These are phyloP conservation scores for Phyllostachys edulis DNA, from an alignment of 176 grass and related monocot genomes.

Conservation along the genomic window DNA sequence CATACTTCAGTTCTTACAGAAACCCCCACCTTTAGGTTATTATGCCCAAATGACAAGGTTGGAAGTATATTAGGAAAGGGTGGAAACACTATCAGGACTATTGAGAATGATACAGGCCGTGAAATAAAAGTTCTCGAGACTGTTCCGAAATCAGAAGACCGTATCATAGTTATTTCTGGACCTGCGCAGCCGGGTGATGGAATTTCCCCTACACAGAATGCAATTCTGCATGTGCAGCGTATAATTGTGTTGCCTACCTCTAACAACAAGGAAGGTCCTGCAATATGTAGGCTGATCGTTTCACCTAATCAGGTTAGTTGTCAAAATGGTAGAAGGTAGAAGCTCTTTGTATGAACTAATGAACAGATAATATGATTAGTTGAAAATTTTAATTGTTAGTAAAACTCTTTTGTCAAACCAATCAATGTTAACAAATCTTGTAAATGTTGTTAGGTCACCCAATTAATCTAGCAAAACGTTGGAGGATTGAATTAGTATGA, in stretches of 20 bases:
- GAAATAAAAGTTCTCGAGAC: slow-evolving; percentile 91
- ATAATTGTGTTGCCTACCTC: slow-evolving; percentile 48
- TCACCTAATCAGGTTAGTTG: slow-evolving; percentile 81
- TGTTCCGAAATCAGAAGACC: slow-evolving; percentile 63
- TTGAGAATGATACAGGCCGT: slow-evolving; percentile 88
- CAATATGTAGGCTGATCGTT: slow-evolving; percentile 61
- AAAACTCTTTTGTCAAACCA: too few relatives aligned
- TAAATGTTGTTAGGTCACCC: too few relatives aligned
- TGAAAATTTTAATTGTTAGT: too few relatives aligned
- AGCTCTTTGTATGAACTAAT: too few relatives aligned
- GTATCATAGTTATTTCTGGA: slow-evolving; percentile 73
- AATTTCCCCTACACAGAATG: slow-evolving; percentile 86
- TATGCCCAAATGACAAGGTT: slow-evolving; percentile 81
- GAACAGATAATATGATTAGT: too few relatives aligned
- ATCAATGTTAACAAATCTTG: too few relatives aligned
- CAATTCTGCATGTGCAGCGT: slow-evolving; percentile 78
- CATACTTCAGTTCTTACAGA: slow-evolving; percentile 52
- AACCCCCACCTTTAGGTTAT: slow-evolving; percentile 60
- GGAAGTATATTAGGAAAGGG: slow-evolving; percentile 86
- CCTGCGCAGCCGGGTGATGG: slow-evolving; percentile 72
- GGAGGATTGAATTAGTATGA: too few relatives aligned
- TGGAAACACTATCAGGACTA: slow-evolving; percentile 73
- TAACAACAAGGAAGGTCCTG: slow-evolving; percentile 51
- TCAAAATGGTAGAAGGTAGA: too few relatives aligned
- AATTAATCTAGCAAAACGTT: too few relatives aligned